A percentile compares a stretch with the other conserved stretches of the same genome.
These are phyloP conservation scores for Fagopyrum esculentum DNA, from an alignment of 148 eudicot genomes.

Conservation along the genomic window DNA sequence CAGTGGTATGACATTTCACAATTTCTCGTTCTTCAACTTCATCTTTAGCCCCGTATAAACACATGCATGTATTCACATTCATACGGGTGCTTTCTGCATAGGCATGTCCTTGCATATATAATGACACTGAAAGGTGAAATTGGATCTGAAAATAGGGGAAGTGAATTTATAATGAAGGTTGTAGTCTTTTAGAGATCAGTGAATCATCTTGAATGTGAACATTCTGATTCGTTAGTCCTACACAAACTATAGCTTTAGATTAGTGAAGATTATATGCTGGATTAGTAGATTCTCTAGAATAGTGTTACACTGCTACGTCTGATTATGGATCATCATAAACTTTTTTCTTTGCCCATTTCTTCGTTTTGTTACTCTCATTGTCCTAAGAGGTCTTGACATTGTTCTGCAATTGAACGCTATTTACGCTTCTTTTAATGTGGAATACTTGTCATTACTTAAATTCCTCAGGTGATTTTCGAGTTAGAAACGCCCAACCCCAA, in stretches of 20 bases:
- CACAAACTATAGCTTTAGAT: not conserved
- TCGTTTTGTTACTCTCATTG: not conserved
- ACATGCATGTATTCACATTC: not conserved
- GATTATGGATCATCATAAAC: not conserved
- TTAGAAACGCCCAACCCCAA: slow-evolving; percentile 49
- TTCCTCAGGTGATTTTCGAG: slow-evolving; percentile 60
- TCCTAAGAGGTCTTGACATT: not conserved
- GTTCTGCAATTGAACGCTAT: not conserved
- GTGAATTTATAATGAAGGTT: not conserved
- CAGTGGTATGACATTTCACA: slow-evolving; percentile 41
- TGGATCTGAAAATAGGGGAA: not conserved
- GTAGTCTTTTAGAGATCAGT: not conserved
- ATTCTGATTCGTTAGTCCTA: not conserved
- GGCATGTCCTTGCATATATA: not conserved
- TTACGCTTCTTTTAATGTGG: not conserved
- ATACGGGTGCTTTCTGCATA: not conserved
- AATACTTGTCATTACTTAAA: not conserved
- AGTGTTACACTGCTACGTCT: no score
- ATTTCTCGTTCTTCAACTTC: not conserved
- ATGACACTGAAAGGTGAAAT: not conserved
- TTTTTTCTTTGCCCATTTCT: not conserved
- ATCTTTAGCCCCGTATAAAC: not conserved
- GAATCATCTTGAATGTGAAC: not conserved
- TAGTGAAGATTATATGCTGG: no score
- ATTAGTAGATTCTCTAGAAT: no score